Conservation (phyloP, 139 green algal species). For the Astrephomene gubernaculifera region DNA sequence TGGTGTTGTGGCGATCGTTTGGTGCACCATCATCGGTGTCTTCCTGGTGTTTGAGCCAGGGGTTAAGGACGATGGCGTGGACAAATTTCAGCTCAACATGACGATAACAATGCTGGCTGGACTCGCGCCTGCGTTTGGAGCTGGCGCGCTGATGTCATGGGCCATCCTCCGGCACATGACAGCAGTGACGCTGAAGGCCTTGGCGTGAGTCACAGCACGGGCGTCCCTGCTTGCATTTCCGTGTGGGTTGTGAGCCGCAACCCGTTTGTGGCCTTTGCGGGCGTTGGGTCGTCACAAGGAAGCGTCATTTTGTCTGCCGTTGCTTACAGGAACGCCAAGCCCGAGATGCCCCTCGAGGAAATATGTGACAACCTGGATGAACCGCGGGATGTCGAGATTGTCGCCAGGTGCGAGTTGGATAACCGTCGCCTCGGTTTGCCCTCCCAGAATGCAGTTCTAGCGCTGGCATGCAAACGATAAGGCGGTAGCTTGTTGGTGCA, state of each 20-base stretch:
- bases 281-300: background rate
- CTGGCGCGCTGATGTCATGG: background rate
- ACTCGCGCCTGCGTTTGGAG: background rate
- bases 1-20: background rate
- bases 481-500: background rate
- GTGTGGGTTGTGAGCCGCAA: background rate
- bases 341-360: background rate
- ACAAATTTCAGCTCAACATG: background rate
- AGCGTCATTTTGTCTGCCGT: background rate
- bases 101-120: constrained; percentile 23
- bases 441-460: background rate
- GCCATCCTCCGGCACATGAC: background rate
- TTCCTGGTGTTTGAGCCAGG: constrained; percentile 16
- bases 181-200: background rate
- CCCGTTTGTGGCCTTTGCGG: background rate
- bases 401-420: background rate
- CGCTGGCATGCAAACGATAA: background rate
- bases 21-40: background rate
- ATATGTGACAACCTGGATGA: background rate
- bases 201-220: constrained; percentile 14
- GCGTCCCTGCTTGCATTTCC: background rate
- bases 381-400: constrained; percentile 23
- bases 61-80: background rate
- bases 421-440: background rate
- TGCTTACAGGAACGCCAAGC: background rate